phyloP scores from a whole-genome alignment of 352 stramenopile species.

The Globisporangium okanoganense region DNA sequence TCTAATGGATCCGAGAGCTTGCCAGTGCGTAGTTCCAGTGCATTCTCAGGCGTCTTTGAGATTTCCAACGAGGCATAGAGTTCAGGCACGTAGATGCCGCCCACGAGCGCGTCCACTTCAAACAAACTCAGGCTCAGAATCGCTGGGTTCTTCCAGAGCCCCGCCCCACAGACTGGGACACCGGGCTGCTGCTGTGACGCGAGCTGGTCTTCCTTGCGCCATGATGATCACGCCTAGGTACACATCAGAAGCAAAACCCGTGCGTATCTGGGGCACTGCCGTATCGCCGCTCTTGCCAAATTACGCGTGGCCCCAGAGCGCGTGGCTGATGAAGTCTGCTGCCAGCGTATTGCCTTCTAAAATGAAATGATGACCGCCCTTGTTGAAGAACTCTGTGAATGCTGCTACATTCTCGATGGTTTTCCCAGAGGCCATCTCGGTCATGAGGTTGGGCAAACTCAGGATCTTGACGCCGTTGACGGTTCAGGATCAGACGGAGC shows the following conservation, averaged over 20 bases:
- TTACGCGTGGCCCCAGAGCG: constrained; percentile 63
- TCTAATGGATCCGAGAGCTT: too few species aligned
- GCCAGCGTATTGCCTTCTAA: constrained; percentile 46
- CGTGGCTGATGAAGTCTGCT: constrained; percentile 48
- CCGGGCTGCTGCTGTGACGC: constrained; percentile 26
- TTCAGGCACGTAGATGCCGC: constrained; percentile 40
- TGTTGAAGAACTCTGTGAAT: constrained; percentile 29
- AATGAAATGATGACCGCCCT: constrained; percentile 41
- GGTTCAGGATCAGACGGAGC: constrained; percentile 49
- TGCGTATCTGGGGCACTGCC: constrained; percentile 45
- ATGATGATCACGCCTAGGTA: constrained; percentile 55
- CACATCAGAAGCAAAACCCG: constrained; percentile 36
- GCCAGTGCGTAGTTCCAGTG: background rate
- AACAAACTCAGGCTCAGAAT: constrained; percentile 19
- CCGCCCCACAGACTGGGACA: constrained; percentile 30
- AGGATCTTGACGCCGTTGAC: constrained; percentile 46
- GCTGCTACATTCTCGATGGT: constrained; percentile 28
- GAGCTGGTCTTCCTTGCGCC: constrained; percentile 33
- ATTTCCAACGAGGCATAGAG: too few species aligned
- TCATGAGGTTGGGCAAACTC: constrained; percentile 34
- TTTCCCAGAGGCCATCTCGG: constrained; percentile 65
- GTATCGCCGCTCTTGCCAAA: constrained; percentile 70
- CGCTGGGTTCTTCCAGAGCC: constrained; percentile 41
- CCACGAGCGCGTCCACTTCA: constrained; percentile 31
- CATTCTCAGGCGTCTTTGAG: background rate